Evolutionary conservation across 495 filamentous ascomycete species (phyloP), one percentile per base, ranked within the genome.

Genomic region (Trichocladium uniseriatum): DNA sequence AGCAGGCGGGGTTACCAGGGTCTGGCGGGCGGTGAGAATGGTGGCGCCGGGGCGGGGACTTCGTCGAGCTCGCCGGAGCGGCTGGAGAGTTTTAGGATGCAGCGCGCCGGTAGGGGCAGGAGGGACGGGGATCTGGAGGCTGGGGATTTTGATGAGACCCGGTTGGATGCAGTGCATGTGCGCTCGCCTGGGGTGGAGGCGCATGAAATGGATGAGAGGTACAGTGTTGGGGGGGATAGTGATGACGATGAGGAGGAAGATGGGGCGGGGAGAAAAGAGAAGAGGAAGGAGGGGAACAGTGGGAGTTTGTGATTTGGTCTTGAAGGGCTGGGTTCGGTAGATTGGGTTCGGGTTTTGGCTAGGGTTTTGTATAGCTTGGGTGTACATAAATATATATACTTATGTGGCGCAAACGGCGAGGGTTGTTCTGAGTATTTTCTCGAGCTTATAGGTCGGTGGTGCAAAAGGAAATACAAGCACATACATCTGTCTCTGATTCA

Each of bases 61-160:
- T 27, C 24, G 24, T 4, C 31, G 1, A 35, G 31, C 18, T 35
- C 29, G 31, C 22, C 11, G 11, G n/a, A 19, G 18, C n/a, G 18
- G 18, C 1, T 39, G 21, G 39, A 22, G 4, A 29, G 46, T 6
- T 32, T 48, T 11, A 24, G 28, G 11, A 11, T 11, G 9, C 20
- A 22, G 11, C 24, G 2, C 5, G 14, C 9, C n/a, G n/a, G n/a
- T n/a, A n/a, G n/a, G n/a, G n/a, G 40, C 38, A 6, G 41, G 54
- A 22, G 45, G 13, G 19, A 24, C 34, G 18, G 29, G 41, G 50
- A 29, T 46, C 35, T 45, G 35, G 54, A 50, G 49, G 48, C 43
- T 16, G 45, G 57, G 10, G 61, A 61, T 22, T 97, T 92, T 69
- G 89, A 97, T 56, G 92, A 96, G 67, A 77, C 77, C 36, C 87